Conservation (phyloP, 2,329 filamentous ascomycete species). For the Cadophora sp. region DNA sequence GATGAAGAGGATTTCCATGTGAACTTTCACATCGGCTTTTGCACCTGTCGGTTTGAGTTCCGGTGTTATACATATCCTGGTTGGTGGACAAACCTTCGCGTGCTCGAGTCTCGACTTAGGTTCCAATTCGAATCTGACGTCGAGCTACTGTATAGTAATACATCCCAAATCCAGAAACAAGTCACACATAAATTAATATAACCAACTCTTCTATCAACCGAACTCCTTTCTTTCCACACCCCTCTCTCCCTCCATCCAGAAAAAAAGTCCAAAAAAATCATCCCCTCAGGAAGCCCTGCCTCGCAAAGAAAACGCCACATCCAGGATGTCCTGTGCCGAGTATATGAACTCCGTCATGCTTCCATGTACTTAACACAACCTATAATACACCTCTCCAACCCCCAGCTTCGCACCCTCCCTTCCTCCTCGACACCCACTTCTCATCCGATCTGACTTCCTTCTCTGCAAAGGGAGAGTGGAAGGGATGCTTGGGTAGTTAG, state of each 20-base stretch:
- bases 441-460: conserved; percentile 13
- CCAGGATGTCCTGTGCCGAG: conserved; percentile 2
- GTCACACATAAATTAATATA: conserved; percentile 3
- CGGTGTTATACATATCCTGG: not conserved
- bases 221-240: not conserved
- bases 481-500: not conserved
- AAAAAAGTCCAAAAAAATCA: no score
- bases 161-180: not conserved
- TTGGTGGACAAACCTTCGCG: conserved; percentile 6
- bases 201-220: not conserved
- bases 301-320: not conserved
- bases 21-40: not conserved
- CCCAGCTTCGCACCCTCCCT: no score
- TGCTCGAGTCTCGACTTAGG: not conserved
- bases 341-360: not conserved
- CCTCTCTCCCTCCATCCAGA: not conserved
- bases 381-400: not conserved
- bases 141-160: not conserved
- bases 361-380: conserved; percentile 4
- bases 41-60: not conserved
- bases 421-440: no score
- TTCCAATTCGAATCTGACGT: not conserved
- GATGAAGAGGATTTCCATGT: not conserved
- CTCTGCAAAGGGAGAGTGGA: no score
- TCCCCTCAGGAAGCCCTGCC: not conserved